A percentile compares a stretch with the other conserved stretches of the same genome.
These are phyloP conservation scores for Mrakia frigida DNA, from an alignment of 768 basidiomycete genomes.

Conservation along the genomic window DNA sequence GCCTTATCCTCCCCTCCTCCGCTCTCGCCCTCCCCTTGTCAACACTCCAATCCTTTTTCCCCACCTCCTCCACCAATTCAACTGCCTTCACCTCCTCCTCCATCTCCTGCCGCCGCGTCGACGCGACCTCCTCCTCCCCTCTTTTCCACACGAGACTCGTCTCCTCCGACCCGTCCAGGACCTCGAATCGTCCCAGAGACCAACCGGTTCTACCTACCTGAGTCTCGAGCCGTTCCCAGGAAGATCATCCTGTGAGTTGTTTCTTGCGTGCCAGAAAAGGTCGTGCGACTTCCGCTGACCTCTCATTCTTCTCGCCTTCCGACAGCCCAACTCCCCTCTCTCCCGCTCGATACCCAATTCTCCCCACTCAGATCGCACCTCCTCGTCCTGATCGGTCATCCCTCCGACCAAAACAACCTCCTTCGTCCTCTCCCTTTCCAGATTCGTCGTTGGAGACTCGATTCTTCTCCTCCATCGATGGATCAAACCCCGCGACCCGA, in stretches of 20 bases:
- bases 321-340: constrained; percentile 3
- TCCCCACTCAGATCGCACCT: not conserved
- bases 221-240: not conserved
- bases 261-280: no score
- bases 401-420: not conserved
- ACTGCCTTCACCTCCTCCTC: not conserved
- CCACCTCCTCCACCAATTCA: not conserved
- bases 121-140: not conserved
- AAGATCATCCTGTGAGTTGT: not conserved
- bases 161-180: not conserved
- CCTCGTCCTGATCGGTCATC: not conserved
- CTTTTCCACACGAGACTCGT: not conserved
- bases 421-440: not conserved
- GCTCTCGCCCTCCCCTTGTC: not conserved
- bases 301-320: not conserved
- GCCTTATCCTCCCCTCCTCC: not conserved
- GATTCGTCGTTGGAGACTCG: not conserved
- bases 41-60: not conserved
- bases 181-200: not conserved
- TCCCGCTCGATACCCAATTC: not conserved
- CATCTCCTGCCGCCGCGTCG: not conserved
- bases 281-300: no score
- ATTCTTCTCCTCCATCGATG: not conserved
- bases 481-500: not conserved
- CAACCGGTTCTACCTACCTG: not conserved